Base-by-base conservation (phyloP, 768 basidiomycete genomes). In the Agrocybe pediades region DNA sequence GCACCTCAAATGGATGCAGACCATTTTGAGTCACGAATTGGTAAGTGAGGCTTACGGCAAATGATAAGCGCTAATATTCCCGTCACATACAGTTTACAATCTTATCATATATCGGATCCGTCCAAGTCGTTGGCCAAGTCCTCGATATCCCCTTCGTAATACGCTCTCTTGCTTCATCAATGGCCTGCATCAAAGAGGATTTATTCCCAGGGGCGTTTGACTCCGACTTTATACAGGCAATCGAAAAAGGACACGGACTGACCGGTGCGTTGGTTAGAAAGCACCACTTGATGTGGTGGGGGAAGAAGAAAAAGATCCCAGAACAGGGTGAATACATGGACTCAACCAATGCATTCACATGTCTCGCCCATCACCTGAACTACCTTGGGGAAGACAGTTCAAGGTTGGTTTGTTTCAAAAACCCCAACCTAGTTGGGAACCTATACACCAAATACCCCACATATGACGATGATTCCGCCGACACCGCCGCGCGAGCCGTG, bases 1-100 rank as follows among this genome's bases (percentile, higher is more conserved):
- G 16, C 33, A 53, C 11, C 43, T 46, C 13, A 7, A 8, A 5
- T 53, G 44, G 52, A 39, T 53, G 30, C 52, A 53, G 15, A 17
- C 1, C 1, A 26, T 13, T 33, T 21, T 53, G 2, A 33, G 19
- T 15, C 33, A 46, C 15, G 52, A 53, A 20, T 16, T 52, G 11
- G 42, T 52, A 24, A 9, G 41, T 42, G 11, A n/a, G n/a, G n/a
- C n/a, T n/a, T n/a, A n/a, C n/a, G 13, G 7, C n/a, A 36, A 6
- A 36, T 36, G n/a, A 11, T 36, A 4, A 15, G 3, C 13, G 5
- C 4, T 36, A 4, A 36, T 13, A 36, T 5, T 13, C n/a, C n/a
- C n/a, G n/a, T n/a, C 13, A n/a, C 11, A 15, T 5, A 30, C 4
- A 36, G 33, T 36, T 36, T 36, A 13, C n/a, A 15, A 15, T 36